phyloP scores from a whole-genome alignment of 176 grass and related monocot species.

The Phyllostachys edulis region DNA sequence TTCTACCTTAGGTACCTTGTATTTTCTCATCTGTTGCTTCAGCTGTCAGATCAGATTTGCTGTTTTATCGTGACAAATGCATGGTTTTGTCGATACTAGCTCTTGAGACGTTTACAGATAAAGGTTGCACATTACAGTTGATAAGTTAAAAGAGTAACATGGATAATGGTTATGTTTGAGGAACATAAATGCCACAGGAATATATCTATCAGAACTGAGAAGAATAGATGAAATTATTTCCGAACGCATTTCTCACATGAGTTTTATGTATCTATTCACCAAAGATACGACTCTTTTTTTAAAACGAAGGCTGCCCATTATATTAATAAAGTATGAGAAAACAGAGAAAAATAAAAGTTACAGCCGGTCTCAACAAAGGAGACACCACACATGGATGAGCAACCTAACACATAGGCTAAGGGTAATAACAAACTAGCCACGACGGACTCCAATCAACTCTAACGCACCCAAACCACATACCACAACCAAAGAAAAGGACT shows the following conservation, averaged over 20 bases:
- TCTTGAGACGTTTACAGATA: background rate
- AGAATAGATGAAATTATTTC: background rate
- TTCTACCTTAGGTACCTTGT: background rate
- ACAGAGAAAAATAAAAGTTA: too few relatives aligned
- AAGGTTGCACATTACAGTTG: background rate
- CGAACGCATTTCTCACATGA: too few relatives aligned
- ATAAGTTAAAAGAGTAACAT: background rate
- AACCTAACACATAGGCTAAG: too few relatives aligned
- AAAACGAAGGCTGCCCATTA: too few relatives aligned
- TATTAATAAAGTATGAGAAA: too few relatives aligned
- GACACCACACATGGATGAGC: too few relatives aligned
- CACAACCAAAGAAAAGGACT: too few relatives aligned
- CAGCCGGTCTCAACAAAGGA: too few relatives aligned
- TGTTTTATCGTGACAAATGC: background rate
- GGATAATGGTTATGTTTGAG: background rate
- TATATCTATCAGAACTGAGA: background rate
- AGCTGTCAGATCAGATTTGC: background rate
- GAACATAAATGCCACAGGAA: background rate
- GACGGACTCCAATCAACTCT: too few relatives aligned
- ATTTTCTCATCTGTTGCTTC: background rate
- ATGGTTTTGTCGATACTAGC: background rate
- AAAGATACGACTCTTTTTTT: too few relatives aligned
- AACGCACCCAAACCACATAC: too few relatives aligned
- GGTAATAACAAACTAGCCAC: too few relatives aligned
- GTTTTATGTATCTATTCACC: background rate